Evolutionary conservation across 106 monocot species (phyloP).

Genomic region (Acanthochlamys bracteata): DNA sequence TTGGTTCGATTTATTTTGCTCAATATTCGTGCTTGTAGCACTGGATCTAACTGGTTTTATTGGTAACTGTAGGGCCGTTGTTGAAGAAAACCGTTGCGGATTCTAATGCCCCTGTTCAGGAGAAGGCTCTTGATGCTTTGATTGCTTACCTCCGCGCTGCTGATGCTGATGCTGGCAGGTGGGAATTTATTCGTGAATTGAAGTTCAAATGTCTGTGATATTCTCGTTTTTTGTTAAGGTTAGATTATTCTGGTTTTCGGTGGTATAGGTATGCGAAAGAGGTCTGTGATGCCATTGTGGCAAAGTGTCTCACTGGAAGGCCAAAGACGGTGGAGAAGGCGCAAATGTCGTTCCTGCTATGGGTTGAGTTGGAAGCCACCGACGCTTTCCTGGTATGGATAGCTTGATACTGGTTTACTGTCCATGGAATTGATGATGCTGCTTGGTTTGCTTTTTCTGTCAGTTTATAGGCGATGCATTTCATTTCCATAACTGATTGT

Average conservation of each 20-base stretch:
- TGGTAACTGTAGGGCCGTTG: constrained; percentile 36
- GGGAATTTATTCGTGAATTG: background rate
- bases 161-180: constrained; percentile 94
- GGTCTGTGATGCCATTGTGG: constrained; percentile 87
- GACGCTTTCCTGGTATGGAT: constrained; percentile 84
- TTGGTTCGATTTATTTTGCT: background rate
- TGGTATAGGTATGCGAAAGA: constrained; percentile 81
- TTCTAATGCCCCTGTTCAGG: constrained; percentile 96
- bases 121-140: constrained; percentile 93
- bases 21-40: background rate
- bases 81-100: constrained; percentile 95
- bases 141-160: constrained; percentile 78
- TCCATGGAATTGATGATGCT: background rate
- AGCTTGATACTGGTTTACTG: background rate
- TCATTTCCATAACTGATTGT: too few species aligned
- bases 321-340: constrained; percentile 98
- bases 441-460: background rate
- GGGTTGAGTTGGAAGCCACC: constrained; percentile 93
- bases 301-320: constrained; percentile 92
- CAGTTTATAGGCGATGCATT: background rate
- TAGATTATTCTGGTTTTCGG: background rate
- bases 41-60: background rate
- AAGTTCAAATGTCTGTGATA: background rate
- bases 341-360: constrained; percentile 67
- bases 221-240: background rate